Conservation (phyloP, 441 rosid genomes). For the Theobroma grandiflorum region DNA sequence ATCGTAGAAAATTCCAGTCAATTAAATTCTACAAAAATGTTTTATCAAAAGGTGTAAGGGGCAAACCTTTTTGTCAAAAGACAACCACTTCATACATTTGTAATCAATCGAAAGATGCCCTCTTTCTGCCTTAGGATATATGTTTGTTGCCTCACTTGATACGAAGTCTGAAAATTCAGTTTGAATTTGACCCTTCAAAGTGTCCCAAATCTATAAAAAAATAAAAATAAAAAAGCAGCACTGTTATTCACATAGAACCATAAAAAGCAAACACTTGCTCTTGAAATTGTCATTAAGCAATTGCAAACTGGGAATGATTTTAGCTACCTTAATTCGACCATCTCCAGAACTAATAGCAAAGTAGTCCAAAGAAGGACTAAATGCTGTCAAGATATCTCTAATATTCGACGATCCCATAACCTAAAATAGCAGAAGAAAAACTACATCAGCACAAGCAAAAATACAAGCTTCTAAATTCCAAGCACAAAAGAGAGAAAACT, state of each 20-base stretch:
- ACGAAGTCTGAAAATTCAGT: conserved; percentile 69
- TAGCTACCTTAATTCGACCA: conserved; percentile 68
- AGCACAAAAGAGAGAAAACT: conserved; percentile 1
- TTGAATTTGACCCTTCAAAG: conserved; percentile 64
- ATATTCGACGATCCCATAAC: conserved; percentile 48
- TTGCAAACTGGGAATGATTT: background rate
- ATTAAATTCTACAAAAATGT: background rate
- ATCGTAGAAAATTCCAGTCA: conserved; percentile 15
- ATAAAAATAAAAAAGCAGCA: background rate
- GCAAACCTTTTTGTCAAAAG: conserved; percentile 58
- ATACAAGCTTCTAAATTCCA: background rate
- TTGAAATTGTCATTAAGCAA: background rate
- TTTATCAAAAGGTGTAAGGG: background rate
- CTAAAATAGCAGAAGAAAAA: background rate
- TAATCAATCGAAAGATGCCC: conserved; percentile 76
- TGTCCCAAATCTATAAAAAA: conserved; percentile 57
- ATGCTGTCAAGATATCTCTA: conserved; percentile 66
- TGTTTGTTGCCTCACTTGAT: conserved; percentile 39
- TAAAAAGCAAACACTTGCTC: background rate
- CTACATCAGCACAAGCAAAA: conserved; percentile 8
- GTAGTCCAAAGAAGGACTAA: conserved; percentile 71
- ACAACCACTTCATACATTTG: conserved; percentile 77
- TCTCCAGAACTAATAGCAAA: conserved; percentile 66
- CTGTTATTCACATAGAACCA: conserved; percentile 3
- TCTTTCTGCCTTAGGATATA: conserved; percentile 47